Evolutionary conservation across 139 green algal genomes (phyloP).

Genomic region (Coccomyxa sp.): DNA sequence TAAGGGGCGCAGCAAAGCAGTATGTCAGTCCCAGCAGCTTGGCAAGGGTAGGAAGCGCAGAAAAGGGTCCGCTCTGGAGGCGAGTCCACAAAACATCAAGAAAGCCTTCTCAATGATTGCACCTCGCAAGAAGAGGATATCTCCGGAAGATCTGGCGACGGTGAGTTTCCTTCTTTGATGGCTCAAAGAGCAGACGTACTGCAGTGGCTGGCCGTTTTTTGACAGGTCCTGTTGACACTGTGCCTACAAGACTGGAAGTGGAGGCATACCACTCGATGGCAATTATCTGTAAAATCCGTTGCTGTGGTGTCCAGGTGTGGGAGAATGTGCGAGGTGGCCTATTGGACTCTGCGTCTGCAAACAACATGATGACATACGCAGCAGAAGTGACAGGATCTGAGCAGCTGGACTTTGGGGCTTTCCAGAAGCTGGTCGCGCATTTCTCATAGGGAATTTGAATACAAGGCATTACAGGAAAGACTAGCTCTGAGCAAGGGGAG

Average conservation of each 20-base stretch:
- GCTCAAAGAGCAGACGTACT: background rate
- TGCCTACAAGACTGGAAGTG: background rate
- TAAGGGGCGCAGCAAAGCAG: no score
- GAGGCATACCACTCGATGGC: background rate
- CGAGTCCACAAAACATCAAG: no score
- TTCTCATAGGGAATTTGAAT: background rate
- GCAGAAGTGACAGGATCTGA: background rate
- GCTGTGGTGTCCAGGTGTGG: background rate
- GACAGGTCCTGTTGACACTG: background rate
- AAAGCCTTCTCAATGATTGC: no score
- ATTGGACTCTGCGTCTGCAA: background rate
- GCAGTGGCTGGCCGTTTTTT: background rate
- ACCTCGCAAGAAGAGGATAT: no score
- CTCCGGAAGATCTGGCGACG: no score
- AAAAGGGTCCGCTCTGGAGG: no score
- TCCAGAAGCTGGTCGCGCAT: conserved; percentile 4
- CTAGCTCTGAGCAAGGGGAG: no score
- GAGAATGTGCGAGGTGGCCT: background rate
- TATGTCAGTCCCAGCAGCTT: no score
- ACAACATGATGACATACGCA: conserved; percentile 13
- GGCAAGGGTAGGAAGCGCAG: no score
- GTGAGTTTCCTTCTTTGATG: no score
- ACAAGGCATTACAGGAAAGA: background rate
- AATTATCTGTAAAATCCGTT: background rate
- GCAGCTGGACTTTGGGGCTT: conserved; percentile 4